A percentile compares a stretch with the other conserved stretches of the same genome.
Conservation (phyloP, 179 eudicot species). For the Gypsophila paniculata region DNA sequence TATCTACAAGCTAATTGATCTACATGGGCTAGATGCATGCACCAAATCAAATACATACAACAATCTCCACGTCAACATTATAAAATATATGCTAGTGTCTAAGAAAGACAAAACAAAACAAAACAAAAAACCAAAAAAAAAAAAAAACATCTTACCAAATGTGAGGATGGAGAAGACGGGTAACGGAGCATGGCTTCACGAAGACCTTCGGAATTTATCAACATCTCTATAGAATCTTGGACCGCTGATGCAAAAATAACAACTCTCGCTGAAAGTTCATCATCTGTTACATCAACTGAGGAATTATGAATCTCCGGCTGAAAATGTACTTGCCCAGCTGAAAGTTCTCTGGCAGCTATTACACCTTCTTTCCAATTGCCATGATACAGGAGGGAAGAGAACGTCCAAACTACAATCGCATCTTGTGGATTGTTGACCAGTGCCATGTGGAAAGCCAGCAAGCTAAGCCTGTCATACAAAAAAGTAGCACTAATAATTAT, state of each 20-base stretch:
- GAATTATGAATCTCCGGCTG: constrained; percentile 56
- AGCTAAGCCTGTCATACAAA: constrained; percentile 63
- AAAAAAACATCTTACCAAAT: constrained; percentile 42
- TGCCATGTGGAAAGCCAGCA: constrained; percentile 74
- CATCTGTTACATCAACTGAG: constrained; percentile 36
- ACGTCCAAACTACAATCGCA: constrained; percentile 61
- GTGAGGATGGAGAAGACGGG: constrained; percentile 45
- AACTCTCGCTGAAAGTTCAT: constrained; percentile 57
- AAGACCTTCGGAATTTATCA: constrained; percentile 41
- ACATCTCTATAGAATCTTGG: constrained; percentile 40
- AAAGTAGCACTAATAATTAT: background rate
- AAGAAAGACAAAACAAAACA: background rate
- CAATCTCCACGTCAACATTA: too few species aligned
- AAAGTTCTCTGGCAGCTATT: constrained; percentile 51
- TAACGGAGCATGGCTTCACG: constrained; percentile 44
- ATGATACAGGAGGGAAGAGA: constrained; percentile 66
- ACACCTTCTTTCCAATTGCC: constrained; percentile 63
- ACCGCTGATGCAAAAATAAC: constrained; percentile 41
- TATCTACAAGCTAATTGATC: too few species aligned
- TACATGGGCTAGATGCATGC: background rate
- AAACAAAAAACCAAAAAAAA: too few species aligned
- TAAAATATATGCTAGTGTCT: background rate
- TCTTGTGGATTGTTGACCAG: constrained; percentile 65
- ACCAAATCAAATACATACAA: background rate
- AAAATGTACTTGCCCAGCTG: constrained; percentile 35